phyloP scores from a whole-genome alignment of 257 asterid species.

The Galeopsis tetrahit region DNA sequence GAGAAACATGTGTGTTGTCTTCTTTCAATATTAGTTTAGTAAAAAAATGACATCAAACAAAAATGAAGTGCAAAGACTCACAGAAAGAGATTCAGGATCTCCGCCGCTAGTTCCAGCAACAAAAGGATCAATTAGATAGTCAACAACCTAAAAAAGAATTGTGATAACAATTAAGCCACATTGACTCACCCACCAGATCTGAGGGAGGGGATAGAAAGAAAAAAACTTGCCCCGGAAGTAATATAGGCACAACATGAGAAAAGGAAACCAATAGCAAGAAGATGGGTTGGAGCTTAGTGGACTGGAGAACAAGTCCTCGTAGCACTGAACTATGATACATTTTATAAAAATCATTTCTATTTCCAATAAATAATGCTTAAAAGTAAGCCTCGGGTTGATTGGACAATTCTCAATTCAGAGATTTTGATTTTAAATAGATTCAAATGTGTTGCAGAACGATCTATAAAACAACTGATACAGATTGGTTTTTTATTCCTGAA shows the following conservation, averaged over 20 bases:
- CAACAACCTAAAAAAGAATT: constrained; percentile 69
- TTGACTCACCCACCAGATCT: constrained; percentile 14
- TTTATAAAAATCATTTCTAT: not conserved
- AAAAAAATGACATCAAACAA: constrained; percentile 23
- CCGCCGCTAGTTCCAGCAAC: constrained; percentile 95
- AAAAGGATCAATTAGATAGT: constrained; percentile 90
- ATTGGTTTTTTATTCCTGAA: not conserved
- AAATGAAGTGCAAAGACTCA: constrained; percentile 48
- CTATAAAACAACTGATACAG: not conserved
- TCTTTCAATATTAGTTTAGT: constrained; percentile 10
- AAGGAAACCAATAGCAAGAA: not conserved
- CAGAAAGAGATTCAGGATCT: constrained; percentile 91
- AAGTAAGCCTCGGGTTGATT: constrained; percentile 26
- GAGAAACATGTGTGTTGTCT: constrained; percentile 15
- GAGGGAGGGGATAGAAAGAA: not conserved
- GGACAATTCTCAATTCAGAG: not conserved
- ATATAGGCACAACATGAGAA: constrained; percentile 10
- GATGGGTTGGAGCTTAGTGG: constrained; percentile 24
- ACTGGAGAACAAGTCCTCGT: constrained; percentile 14
- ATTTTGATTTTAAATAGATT: not conserved
- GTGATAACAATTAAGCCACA: constrained; percentile 27
- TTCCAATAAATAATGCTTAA: constrained; percentile 18
- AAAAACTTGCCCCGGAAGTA: constrained; percentile 10
- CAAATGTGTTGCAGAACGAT: constrained; percentile 1
- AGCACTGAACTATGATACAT: constrained; percentile 21